Evolutionary conservation across 257 asterid species (phyloP).

Genomic region (Lycium ferocissimum): DNA sequence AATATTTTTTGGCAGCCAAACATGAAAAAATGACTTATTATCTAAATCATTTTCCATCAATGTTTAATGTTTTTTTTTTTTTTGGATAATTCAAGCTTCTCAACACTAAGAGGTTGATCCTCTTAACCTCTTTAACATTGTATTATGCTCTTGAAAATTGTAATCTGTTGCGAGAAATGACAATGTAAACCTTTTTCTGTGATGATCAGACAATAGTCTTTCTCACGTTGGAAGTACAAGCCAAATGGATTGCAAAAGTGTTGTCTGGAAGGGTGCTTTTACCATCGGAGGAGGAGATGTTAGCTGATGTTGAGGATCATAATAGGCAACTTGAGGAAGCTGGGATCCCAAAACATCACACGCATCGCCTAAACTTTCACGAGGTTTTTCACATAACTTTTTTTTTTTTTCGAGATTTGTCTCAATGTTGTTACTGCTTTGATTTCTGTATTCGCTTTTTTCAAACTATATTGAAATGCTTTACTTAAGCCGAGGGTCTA

Average conservation of each 20-base stretch:
- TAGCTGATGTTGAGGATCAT: conserved; percentile 46
- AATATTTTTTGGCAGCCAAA: no score
- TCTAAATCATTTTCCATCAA: no score
- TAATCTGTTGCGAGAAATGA: not conserved
- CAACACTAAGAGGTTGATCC: not conserved
- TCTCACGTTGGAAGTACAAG: conserved; percentile 57
- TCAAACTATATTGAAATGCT: no score
- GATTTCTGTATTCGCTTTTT: no score
- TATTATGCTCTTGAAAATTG: not conserved
- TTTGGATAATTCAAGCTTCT: no score
- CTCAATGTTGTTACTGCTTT: no score
- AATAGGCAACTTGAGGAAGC: conserved; percentile 50
- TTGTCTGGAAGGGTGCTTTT: conserved; percentile 53
- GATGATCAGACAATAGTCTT: conserved; percentile 35
- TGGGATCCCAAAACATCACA: conserved; percentile 51
- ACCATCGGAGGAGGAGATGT: conserved; percentile 59
- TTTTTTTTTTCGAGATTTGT: not conserved
- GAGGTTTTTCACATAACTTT: conserved; percentile 22
- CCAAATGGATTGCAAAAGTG: conserved; percentile 64
- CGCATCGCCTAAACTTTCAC: conserved; percentile 36
- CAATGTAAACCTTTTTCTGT: not conserved
- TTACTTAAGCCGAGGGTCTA: no score
- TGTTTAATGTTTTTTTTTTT: no score
- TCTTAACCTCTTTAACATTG: not conserved
- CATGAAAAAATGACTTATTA: no score